Evolutionary conservation across 2,329 filamentous ascomycete species (phyloP).

Genomic region (Fusarium xylarioides): DNA sequence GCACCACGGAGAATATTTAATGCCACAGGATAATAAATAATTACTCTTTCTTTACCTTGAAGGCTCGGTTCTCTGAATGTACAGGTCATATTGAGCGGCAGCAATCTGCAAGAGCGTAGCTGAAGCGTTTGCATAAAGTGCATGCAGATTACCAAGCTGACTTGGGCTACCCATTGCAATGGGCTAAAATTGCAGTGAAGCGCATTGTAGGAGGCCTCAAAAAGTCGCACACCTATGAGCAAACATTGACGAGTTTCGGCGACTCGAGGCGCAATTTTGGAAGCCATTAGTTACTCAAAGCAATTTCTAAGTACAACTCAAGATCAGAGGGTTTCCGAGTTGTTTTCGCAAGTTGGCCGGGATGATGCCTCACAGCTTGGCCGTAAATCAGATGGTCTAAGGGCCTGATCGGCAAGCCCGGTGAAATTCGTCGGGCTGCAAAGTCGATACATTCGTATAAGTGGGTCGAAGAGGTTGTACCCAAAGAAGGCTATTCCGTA

Average conservation of each 20-base stretch:
- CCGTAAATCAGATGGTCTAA: background rate
- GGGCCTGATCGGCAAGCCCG: too few species aligned
- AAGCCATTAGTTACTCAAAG: background rate
- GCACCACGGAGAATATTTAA: background rate
- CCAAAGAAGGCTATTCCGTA: too few species aligned
- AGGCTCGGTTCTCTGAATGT: accelerated
- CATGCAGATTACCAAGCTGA: accelerated
- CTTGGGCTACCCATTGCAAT: background rate
- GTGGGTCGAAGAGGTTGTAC: too few species aligned
- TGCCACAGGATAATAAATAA: slow-evolving; percentile 6
- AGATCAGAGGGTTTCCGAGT: too few species aligned
- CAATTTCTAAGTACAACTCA: background rate
- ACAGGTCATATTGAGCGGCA: accelerated
- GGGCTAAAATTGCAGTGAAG: background rate
- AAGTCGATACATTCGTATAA: too few species aligned
- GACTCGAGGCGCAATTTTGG: background rate
- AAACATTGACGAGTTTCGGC: accelerated
- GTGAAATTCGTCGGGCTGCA: too few species aligned
- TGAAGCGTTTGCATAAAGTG: background rate
- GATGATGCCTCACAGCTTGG: background rate
- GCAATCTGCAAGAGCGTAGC: background rate
- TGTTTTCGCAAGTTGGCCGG: too few species aligned
- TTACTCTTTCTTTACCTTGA: background rate
- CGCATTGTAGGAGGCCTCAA: background rate
- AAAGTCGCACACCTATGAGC: too few species aligned